Evolutionary conservation across 148 eudicot genomes (phyloP).

Genomic region (Chenopodium berlandieri): DNA sequence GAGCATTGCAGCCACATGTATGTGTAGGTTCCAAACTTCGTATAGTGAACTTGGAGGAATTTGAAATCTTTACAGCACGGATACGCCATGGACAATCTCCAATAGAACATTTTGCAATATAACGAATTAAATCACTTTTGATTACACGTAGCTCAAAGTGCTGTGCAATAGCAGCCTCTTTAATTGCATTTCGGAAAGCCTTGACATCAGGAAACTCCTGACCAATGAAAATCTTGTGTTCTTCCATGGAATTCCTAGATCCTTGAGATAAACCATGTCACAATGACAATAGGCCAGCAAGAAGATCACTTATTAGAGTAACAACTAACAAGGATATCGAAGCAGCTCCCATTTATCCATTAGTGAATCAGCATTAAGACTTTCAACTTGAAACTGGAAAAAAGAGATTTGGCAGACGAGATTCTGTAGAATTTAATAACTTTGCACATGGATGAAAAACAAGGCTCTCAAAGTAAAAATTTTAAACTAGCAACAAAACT

Average conservation of each 20-base stretch:
- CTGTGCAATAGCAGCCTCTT: constrained; percentile 68
- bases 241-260: constrained; percentile 34
- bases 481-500: neutral
- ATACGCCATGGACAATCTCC: constrained; percentile 71
- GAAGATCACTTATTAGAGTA: neutral
- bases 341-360: neutral
- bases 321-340: neutral
- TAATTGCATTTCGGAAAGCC: constrained; percentile 54
- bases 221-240: constrained; percentile 43
- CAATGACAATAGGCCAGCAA: neutral
- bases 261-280: neutral
- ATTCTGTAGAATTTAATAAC: too few relatives aligned
- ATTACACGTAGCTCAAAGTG: constrained; percentile 63
- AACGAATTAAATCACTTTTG: constrained; percentile 60
- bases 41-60: constrained; percentile 42
- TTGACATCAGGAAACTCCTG: constrained; percentile 67
- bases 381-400: neutral
- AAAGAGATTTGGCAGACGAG: neutral
- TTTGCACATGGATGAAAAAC: neutral
- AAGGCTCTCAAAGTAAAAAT: too few relatives aligned
- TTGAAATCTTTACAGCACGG: constrained; percentile 54
- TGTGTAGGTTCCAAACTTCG: constrained; percentile 48
- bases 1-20: constrained; percentile 59
- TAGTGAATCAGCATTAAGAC: neutral
- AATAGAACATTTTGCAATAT: constrained; percentile 58